phyloP scores from a whole-genome alignment of 208 protist genomes.

The Trichomonas vaginalis region DNA sequence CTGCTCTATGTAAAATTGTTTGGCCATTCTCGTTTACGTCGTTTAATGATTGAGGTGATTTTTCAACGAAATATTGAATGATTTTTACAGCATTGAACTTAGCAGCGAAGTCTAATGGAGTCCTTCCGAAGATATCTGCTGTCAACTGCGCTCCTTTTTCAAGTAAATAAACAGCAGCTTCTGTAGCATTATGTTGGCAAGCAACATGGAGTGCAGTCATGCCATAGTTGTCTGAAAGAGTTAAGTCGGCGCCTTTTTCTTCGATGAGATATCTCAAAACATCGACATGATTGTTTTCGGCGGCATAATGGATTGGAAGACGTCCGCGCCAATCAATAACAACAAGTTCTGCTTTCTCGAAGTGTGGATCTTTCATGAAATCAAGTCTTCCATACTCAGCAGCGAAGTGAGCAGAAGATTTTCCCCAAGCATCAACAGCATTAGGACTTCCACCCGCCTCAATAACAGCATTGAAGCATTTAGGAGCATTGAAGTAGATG shows the following conservation, averaged over 20 bases:
- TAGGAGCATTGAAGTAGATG: neutral
- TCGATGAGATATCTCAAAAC: neutral
- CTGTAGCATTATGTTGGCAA: neutral
- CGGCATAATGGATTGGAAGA: neutral
- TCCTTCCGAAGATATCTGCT: neutral
- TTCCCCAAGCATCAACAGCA: neutral
- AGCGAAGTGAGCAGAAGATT: neutral
- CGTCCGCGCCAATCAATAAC: neutral
- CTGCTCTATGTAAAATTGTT: neutral
- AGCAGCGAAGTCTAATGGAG: neutral
- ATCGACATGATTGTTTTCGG: neutral
- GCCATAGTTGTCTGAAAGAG: neutral
- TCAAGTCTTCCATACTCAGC: neutral
- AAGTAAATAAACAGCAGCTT: neutral
- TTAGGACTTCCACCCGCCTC: neutral
- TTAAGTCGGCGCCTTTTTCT: neutral
- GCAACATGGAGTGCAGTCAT: slow-evolving; percentile 7
- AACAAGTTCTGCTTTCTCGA: neutral
- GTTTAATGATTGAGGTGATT: neutral
- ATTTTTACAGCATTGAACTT: neutral
- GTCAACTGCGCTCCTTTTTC: neutral
- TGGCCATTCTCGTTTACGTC: neutral
- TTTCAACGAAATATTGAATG: neutral
- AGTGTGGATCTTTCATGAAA: neutral
- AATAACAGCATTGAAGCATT: neutral